A percentile compares a stretch with the other conserved stretches of the same genome.
Conservation (phyloP, 2,329 filamentous ascomycete species). For the Fusarium brevicatenulatum region DNA sequence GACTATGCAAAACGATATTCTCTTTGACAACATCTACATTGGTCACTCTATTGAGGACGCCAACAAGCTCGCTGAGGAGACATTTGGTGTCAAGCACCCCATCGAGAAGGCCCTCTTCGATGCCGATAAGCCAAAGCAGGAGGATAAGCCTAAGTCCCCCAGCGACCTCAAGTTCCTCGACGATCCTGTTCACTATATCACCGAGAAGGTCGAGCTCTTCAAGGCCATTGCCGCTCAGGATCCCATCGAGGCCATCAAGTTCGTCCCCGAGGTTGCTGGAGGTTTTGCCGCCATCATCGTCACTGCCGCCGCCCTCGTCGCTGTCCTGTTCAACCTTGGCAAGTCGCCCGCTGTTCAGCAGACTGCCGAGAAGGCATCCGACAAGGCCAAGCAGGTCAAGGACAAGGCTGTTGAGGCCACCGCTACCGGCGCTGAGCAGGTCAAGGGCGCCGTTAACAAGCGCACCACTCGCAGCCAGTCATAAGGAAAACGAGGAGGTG, state of each 20-base stretch:
- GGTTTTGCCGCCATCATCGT: slow-evolving; percentile 77
- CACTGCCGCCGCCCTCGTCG: slow-evolving; percentile 75
- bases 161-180: slow-evolving; percentile 88
- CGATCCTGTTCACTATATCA: slow-evolving; percentile 86
- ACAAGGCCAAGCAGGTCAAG: slow-evolving; percentile 77
- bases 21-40: slow-evolving; percentile 99
- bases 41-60: slow-evolving; percentile 96
- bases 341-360: slow-evolving; percentile 78
- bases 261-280: slow-evolving; percentile 90
- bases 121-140: slow-evolving; percentile 79
- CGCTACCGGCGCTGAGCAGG: slow-evolving; percentile 73
- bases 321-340: slow-evolving; percentile 72
- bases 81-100: slow-evolving; percentile 87
- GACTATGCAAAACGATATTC: slow-evolving; percentile 99
- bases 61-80: slow-evolving; percentile 86
- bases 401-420: slow-evolving; percentile 71
- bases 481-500: slow-evolving; percentile 46
- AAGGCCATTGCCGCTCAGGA: slow-evolving; percentile 82
- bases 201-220: slow-evolving; percentile 95
- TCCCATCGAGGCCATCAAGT: slow-evolving; percentile 85
- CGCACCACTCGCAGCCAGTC: slow-evolving; percentile 67
- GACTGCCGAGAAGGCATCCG: slow-evolving; percentile 70
- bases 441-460: slow-evolving; percentile 78
- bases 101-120: slow-evolving; percentile 84
- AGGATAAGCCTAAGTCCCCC: slow-evolving; percentile 73